Evolutionary conservation across 805 yeast species (phyloP), one percentile per base, ranked within the genome.

Genomic region (Cyberlindnera veronae): DNA sequence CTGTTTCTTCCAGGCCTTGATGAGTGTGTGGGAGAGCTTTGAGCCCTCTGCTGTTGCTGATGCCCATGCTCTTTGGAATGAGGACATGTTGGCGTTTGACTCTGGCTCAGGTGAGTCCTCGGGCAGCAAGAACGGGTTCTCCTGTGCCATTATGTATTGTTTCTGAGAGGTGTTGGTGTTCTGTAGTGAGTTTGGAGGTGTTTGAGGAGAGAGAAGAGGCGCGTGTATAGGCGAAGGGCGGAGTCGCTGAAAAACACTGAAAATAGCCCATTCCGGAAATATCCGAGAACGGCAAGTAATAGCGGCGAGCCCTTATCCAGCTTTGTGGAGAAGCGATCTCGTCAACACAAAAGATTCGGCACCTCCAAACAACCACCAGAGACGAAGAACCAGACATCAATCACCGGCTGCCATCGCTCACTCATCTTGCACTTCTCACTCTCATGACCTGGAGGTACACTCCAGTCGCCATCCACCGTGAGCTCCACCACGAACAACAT

Each of bases 391-490:
- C n/a, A n/a, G n/a, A n/a, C n/a, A n/a, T n/a, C n/a, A n/a, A n/a
- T n/a, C n/a, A n/a, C n/a, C n/a, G n/a, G n/a, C n/a, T n/a, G n/a
- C n/a, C n/a, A n/a, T n/a, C n/a, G n/a, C n/a, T n/a, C 10, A 22
- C 24, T 8, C 24, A 22, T 8, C 28, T 14, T 13, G 14, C 11
- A 24, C 11, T 11, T 22, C 24, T 8, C 29, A 6, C 7, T 16
- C 32, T 16, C 20, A 41, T 41, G 46, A 32, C 34, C 20, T 42
- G 61, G 61, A 22, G 42, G 23, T 54, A 53, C 29, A 38, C 53
- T 7, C 58, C 60, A 7, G 49, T 55, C 29, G 49, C 59, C 14
- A 50, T 57, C 28, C 61, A 55, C 32, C 40, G 48, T 16, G 48
- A 38, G 10, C 45, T 35, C 7, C 34, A 29, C 11, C 18, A 15